Base-by-base conservation (phyloP, 2,329 filamentous ascomycete genomes). In the Paraphaeosphaeria sporulosa region DNA sequence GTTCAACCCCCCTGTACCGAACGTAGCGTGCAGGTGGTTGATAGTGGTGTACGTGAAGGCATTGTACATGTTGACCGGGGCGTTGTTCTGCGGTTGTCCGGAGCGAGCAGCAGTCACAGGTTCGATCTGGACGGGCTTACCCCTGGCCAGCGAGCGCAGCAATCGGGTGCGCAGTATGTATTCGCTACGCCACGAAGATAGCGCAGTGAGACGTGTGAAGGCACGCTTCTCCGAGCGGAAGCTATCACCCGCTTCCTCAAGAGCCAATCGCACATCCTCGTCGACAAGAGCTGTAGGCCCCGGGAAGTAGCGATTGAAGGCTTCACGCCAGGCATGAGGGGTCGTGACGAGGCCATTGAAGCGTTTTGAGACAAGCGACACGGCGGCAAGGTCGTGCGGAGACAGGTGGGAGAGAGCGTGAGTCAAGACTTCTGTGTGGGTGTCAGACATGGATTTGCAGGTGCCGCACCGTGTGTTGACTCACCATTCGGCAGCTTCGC, bases 161-260 rank as follows among this genome's bases (percentile, higher is more conserved):
- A 98, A 85, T 49, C 92, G 87, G 1, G 93, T 97, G 49, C 95
- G 87, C 58, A 97, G 81, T 50, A 98, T 90, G 72, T 98, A 99
- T 77, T 99, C 95, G 78, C 92, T 97, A 68, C 94, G 87, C 94
- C 95, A 98, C 9, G 94, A 95, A n/a, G 93, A 91, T 62, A 94
- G 80, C 3, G 89, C 85, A 10, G 92, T 96, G 57, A 99, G 84
- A 46, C 94, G 88, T 17, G 91, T 87, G 72, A 98, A 99, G 65
- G 88, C 86, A 47, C 93, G 90, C 68, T 87, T 86, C 72, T 95
- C 91, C 0, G 90, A 90, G 30, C 87, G 86, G 47, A 93, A 81
- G 42, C 63, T 64, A 21, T 79, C 75, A n/a, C 71, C 72, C 30
- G 62, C 64, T 7, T 72, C 68, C 53, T 78, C 73, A 9, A 70